Percentiles rank a stretch among this genome's conserved stretches.
Conservation (phyloP, 2,329 filamentous ascomycete species). For the Nothophaeocryptopus gaeumannii region DNA sequence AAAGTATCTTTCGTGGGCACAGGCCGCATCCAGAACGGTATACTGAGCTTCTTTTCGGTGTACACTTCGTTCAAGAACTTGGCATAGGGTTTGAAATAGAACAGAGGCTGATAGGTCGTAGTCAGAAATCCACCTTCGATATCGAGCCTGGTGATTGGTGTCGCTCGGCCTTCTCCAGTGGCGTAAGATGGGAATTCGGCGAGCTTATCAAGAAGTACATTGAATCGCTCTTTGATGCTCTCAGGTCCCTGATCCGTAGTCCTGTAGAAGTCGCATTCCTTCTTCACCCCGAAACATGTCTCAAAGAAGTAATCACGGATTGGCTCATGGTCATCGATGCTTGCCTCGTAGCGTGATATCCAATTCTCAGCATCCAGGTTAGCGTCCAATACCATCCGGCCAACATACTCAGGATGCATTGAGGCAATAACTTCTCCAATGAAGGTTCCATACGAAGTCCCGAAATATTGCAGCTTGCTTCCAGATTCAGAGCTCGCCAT, state of each 20-base stretch:
- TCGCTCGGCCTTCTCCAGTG: constrained; percentile 18
- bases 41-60: constrained; percentile 13
- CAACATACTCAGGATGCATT: constrained; percentile 12
- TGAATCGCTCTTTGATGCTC: constrained; percentile 17
- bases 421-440: constrained; percentile 12
- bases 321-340: constrained; percentile 18
- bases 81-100: constrained; percentile 20
- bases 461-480: constrained; percentile 27
- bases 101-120: constrained; percentile 20
- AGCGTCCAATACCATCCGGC: constrained; percentile 13
- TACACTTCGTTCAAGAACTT: constrained; percentile 18
- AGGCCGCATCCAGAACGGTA: constrained; percentile 21
- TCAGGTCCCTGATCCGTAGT: constrained; percentile 13
- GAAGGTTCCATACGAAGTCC: constrained; percentile 31
- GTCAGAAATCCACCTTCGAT: constrained; percentile 22
- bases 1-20: constrained; percentile 20
- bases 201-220: constrained; percentile 15
- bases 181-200: constrained; percentile 16
- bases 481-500: background rate
- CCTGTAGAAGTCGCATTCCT: constrained; percentile 17
- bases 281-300: constrained; percentile 8
- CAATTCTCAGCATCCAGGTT: constrained; percentile 37
- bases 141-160: constrained; percentile 17
- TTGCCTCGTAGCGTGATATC: constrained; percentile 19
- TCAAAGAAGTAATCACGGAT: constrained; percentile 13